Percentiles rank a stretch among this genome's conserved stretches.
Conservation (phyloP, 1,284 basidiomycete species). For the Trametes pubescens region DNA sequence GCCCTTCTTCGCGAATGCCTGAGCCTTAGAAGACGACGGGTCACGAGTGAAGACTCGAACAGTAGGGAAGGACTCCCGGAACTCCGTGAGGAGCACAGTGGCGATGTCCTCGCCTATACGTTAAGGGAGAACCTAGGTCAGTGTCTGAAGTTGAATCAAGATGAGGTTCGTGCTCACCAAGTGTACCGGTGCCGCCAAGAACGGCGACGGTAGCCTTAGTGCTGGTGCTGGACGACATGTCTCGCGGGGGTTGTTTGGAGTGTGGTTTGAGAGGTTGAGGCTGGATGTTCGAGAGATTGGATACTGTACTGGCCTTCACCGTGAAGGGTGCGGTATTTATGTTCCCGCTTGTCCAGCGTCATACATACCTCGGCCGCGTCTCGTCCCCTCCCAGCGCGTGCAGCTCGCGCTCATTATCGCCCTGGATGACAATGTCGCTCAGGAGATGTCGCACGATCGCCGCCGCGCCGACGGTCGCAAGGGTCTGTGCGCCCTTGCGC, state of each 20-base stretch:
- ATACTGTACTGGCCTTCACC: no score
- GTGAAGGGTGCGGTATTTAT: no score
- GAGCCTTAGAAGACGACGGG: conserved; percentile 30
- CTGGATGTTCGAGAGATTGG: no score
- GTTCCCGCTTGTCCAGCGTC: no score
- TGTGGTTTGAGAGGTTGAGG: not conserved
- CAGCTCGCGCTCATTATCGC: no score
- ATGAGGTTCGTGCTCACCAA: conserved; percentile 33
- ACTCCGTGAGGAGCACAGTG: conserved; percentile 33
- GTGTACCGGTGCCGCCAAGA: conserved; percentile 38
- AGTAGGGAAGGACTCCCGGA: conserved; percentile 35
- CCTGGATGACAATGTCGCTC: no score
- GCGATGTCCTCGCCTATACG: conserved; percentile 1
- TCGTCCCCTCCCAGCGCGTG: no score
- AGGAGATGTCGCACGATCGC: no score
- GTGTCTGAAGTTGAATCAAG: not conserved
- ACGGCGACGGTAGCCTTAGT: conserved; percentile 31
- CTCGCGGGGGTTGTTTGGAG: not conserved
- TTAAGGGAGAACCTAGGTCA: not conserved
- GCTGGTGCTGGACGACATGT: conserved; percentile 4
- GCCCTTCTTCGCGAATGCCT: conserved; percentile 34
- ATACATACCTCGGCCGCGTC: no score
- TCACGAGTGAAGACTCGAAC: conserved; percentile 37
- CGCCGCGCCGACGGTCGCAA: no score
- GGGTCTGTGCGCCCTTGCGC: no score